A percentile compares a stretch with the other conserved stretches of the same genome.
Conservation (phyloP, 305 asterid species). For the Coffea humblotiana region DNA sequence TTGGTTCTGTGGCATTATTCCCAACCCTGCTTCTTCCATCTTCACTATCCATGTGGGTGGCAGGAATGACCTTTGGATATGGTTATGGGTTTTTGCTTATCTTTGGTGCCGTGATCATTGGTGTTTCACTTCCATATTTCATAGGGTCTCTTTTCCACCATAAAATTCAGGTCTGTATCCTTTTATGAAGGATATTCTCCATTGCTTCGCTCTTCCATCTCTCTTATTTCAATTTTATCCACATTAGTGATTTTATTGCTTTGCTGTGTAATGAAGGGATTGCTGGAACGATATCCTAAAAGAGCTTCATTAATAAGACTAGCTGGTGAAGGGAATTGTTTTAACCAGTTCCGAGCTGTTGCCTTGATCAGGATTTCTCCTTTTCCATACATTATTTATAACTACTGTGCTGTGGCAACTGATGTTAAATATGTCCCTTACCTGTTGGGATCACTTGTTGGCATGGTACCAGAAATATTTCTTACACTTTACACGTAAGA, state of each 20-base stretch:
- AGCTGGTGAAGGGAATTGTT: slow-evolving; percentile 85
- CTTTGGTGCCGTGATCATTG: slow-evolving; percentile 65
- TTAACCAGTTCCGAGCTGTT: slow-evolving; percentile 77
- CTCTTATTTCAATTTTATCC: background rate
- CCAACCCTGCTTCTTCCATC: slow-evolving; percentile 79
- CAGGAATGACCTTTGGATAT: slow-evolving; percentile 89
- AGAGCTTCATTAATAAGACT: slow-evolving; percentile 72
- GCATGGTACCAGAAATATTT: slow-evolving; percentile 92
- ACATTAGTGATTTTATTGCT: slow-evolving; percentile 1
- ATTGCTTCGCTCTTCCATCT: background rate
- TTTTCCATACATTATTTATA: slow-evolving; percentile 83
- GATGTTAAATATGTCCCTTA: slow-evolving; percentile 77
- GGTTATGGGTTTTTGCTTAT: slow-evolving; percentile 72
- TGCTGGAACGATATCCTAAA: slow-evolving; percentile 85
- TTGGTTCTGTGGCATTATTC: slow-evolving; percentile 66
- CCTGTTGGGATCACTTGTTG: slow-evolving; percentile 72
- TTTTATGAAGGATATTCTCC: background rate
- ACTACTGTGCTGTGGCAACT: slow-evolving; percentile 82
- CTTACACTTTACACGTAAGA: slow-evolving; percentile 73
- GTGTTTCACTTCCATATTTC: slow-evolving; percentile 72
- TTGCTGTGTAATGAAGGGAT: slow-evolving; percentile 43
- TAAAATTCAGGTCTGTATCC: slow-evolving; percentile 65
- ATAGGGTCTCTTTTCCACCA: slow-evolving; percentile 72
- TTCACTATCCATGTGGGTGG: slow-evolving; percentile 85
- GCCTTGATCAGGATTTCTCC: slow-evolving; percentile 82